Percentiles rank a stretch among this genome's conserved stretches.
Evolutionary conservation across 2,329 filamentous ascomycete species (phyloP).

Genomic region (Fusarium torreyae): DNA sequence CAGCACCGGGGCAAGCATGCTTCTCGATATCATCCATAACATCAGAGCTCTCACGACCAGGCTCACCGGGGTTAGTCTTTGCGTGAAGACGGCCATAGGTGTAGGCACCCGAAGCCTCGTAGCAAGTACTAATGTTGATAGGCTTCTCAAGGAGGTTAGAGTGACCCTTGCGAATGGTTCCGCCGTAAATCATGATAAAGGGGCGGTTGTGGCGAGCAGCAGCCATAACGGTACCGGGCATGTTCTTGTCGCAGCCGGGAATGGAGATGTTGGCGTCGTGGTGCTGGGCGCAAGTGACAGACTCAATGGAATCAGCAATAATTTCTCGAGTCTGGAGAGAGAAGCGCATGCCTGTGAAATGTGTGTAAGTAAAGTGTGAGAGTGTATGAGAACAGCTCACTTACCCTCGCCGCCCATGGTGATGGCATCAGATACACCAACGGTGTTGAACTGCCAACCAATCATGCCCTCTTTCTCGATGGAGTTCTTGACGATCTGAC

Average conservation of each 20-base stretch:
- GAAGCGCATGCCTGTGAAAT: slow-evolving; percentile 85
- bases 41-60: slow-evolving; percentile 79
- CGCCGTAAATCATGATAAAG: slow-evolving; percentile 95
- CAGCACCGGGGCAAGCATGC: slow-evolving; percentile 76
- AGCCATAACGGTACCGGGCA: slow-evolving; percentile 93
- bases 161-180: slow-evolving; percentile 90
- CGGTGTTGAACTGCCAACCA: slow-evolving; percentile 94
- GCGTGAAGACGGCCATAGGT: slow-evolving; percentile 83
- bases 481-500: slow-evolving; percentile 87
- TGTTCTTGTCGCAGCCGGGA: slow-evolving; percentile 97
- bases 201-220: slow-evolving; percentile 93
- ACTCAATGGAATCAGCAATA: slow-evolving; percentile 95
- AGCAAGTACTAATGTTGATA: slow-evolving; percentile 91
- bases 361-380: slow-evolving; percentile 5
- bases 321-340: slow-evolving; percentile 92
- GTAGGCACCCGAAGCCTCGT: slow-evolving; percentile 88
- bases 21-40: slow-evolving; percentile 87
- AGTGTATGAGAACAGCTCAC: slow-evolving; percentile 32
- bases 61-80: slow-evolving; percentile 71
- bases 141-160: slow-evolving; percentile 80
- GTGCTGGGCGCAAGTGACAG: slow-evolving; percentile 90
- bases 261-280: slow-evolving; percentile 96
- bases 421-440: slow-evolving; percentile 91
- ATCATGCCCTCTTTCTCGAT: slow-evolving; percentile 89
- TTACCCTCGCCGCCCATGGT: slow-evolving; percentile 94